Evolutionary conservation across 2,329 filamentous ascomycete species (phyloP), one percentile per base, ranked within the genome.

Genomic region (Botrytis medusae): DNA sequence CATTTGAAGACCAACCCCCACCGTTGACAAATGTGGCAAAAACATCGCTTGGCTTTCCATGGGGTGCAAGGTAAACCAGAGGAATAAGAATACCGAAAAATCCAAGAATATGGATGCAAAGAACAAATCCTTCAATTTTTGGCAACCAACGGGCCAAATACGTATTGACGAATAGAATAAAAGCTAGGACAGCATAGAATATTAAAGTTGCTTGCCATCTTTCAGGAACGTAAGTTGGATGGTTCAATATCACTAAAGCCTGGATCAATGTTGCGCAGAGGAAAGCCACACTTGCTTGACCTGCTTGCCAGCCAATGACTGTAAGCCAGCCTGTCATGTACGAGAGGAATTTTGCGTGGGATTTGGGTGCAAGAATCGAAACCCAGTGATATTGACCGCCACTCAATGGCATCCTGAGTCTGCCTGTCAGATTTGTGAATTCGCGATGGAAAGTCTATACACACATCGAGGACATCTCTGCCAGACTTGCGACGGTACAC

Each of bases 381-480:
- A 88, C 86, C 87, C 86, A 88, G 75, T 87, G 86, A 73, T 88
- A 89, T 76, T 89, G 87, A 3, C 88, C 87, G 20, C 87, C 87
- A 32, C 84, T 84, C 0, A 86, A 89, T 0, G 87, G 88, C 4
- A 87, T 86, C 83, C 76, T 77, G 34, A 44, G 25, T 32, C 40
- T 25, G 14, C 51, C 54, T n/a, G 18, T 62, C 68, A 68, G 69
- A 48, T 63, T 16, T 54, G 29, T 61, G 14, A 34, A 59, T 29
- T 29, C 20, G 73, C 4, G 22, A n/a, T 34, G 14, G 48, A 37
- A 51, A 16, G 75, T 37, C 34, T 73, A 62, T 48, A 74, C 77
- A 63, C 72, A 78, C 77, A 79, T 77, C 16, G 77, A 79, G 59
- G 76, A 76, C 73, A 79, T 72, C 63, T 79, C 77, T 42, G 73